phyloP scores from a whole-genome alignment of 768 basidiomycete species.

The Boletus subparvulus region DNA sequence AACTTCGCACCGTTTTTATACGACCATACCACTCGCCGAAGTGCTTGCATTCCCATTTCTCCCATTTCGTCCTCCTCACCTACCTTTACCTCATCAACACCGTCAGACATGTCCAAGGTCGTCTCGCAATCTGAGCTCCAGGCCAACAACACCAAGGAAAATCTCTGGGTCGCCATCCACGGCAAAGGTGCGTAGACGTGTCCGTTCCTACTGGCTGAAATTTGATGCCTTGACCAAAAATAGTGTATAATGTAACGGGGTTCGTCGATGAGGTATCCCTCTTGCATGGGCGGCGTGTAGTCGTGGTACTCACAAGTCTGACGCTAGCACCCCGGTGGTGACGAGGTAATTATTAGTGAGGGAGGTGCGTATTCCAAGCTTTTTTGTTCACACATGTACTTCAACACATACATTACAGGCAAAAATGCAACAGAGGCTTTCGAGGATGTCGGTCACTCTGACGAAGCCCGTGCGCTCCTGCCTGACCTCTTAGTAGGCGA shows the following conservation, averaged over 20 bases:
- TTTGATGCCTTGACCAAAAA: slow-evolving; percentile 5
- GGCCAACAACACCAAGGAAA: slow-evolving; percentile 69
- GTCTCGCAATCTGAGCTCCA: slow-evolving; percentile 77
- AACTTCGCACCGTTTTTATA: slow-evolving; percentile 22
- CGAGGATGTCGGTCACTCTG: slow-evolving; percentile 98
- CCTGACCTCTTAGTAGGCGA: slow-evolving; percentile 78
- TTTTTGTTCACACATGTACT: not conserved
- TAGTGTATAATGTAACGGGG: slow-evolving; percentile 91
- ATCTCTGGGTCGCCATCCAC: slow-evolving; percentile 78
- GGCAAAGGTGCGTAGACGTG: slow-evolving; percentile 62
- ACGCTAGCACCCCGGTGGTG: slow-evolving; percentile 89
- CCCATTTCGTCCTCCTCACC: slow-evolving; percentile 10
- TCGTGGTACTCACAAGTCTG: slow-evolving; percentile 5
- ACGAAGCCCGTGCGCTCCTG: slow-evolving; percentile 89
- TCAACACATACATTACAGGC: slow-evolving; percentile 47
- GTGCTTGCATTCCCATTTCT: slow-evolving; percentile 4
- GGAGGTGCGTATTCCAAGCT: slow-evolving; percentile 58
- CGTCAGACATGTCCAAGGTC: slow-evolving; percentile 45
- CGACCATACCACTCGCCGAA: not conserved
- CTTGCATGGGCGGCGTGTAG: not conserved
- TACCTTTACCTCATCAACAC: slow-evolving; percentile 7
- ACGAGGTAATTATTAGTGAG: slow-evolving; percentile 95
- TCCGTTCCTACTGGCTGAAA: not conserved
- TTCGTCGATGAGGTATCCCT: slow-evolving; percentile 88
- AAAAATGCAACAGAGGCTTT: slow-evolving; percentile 98